Evolutionary conservation across 1,284 basidiomycete genomes (phyloP).

Genomic region (Thelephora terrestris): DNA sequence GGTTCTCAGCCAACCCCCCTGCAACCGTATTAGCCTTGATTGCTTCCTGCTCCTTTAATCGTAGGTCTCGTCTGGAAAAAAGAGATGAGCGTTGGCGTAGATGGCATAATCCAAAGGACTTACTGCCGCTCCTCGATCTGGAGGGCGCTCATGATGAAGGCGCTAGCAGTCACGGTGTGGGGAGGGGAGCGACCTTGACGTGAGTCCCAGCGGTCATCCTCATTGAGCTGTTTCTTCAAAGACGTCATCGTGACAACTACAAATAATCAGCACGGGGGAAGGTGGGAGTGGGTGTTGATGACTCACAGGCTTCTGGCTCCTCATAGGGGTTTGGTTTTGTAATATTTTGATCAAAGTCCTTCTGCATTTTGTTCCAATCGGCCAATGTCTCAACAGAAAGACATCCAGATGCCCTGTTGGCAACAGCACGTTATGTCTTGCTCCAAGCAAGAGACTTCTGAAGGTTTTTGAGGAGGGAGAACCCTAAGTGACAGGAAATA

Average conservation of each 20-base stretch:
- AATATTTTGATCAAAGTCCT: slow-evolving; percentile 5
- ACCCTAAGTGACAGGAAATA: neutral
- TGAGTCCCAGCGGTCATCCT: too few relatives aligned
- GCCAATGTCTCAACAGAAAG: neutral
- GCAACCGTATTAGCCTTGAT: too few relatives aligned
- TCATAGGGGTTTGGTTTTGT: slow-evolving; percentile 4
- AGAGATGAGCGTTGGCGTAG: too few relatives aligned
- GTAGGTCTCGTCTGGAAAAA: too few relatives aligned
- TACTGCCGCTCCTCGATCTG: slow-evolving; percentile 10
- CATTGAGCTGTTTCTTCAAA: neutral
- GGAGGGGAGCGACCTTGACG: too few relatives aligned
- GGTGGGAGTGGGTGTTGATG: neutral
- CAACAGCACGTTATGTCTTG: neutral
- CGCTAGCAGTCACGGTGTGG: slow-evolving; percentile 1
- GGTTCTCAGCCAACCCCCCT: too few relatives aligned
- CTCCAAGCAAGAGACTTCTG: neutral
- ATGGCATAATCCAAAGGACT: too few relatives aligned
- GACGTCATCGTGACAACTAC: too few relatives aligned
- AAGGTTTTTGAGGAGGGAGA: neutral
- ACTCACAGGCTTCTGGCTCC: neutral
- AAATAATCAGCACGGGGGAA: neutral
- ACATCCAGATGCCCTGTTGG: too few relatives aligned
- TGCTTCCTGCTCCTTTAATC: too few relatives aligned
- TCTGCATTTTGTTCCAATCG: slow-evolving; percentile 1
- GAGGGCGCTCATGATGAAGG: slow-evolving; percentile 6